These are phyloP conservation scores for Calvatia gigantea DNA, from an alignment of 768 basidiomycete genomes.

Conservation along the genomic window DNA sequence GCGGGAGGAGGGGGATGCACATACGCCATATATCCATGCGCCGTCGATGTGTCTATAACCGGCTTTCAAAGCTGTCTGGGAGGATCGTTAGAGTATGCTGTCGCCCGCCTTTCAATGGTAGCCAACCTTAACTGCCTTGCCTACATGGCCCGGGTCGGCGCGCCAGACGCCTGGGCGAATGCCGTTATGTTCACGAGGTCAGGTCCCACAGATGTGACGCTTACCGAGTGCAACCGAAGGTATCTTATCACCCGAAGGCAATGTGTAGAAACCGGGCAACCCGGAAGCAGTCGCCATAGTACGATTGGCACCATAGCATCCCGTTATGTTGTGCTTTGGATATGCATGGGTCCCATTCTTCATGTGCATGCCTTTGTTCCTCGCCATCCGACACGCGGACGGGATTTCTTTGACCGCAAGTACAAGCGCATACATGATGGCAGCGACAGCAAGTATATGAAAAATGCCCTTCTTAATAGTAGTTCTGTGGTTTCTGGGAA, in stretches of 20 bases:
- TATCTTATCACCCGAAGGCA: slow-evolving; percentile 67
- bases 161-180: slow-evolving; percentile 56
- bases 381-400: slow-evolving; percentile 4
- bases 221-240: slow-evolving; percentile 55
- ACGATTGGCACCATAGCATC: slow-evolving; percentile 10
- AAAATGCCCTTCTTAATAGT: slow-evolving; percentile 11
- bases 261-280: slow-evolving; percentile 47
- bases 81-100: background rate
- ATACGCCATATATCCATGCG: slow-evolving; percentile 65
- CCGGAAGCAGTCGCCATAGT: slow-evolving; percentile 9
- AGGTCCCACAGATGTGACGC: background rate
- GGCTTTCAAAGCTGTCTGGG: slow-evolving; percentile 50
- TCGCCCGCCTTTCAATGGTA: background rate
- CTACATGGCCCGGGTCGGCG: slow-evolving; percentile 55
- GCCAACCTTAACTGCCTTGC: slow-evolving; percentile 58
- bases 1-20: slow-evolving; percentile 16
- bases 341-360: background rate
- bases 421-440: slow-evolving; percentile 15
- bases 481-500: background rate
- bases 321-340: background rate
- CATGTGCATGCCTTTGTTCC: background rate
- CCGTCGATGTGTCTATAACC: slow-evolving; percentile 75
- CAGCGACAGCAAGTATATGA: slow-evolving; percentile 8
- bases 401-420: slow-evolving; percentile 7
- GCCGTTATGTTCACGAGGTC: background rate